These are phyloP conservation scores for Gossypium thurberi DNA, from an alignment of 345 rosid species.

Conservation along the genomic window DNA sequence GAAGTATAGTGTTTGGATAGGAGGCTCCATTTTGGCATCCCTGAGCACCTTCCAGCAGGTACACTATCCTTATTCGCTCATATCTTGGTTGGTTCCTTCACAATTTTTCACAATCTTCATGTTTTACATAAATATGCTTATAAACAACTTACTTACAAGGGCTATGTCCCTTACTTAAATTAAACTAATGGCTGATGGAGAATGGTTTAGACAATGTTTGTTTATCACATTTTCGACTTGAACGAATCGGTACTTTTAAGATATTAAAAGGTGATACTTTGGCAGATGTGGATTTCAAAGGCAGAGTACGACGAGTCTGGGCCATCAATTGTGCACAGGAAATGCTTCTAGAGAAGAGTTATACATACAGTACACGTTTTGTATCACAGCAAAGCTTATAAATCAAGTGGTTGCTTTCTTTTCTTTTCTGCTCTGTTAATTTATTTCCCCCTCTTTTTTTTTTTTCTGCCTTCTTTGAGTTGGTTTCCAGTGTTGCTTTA, in stretches of 20 bases:
- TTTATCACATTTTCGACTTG: too few species aligned
- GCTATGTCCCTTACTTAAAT: too few species aligned
- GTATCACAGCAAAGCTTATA: conserved; percentile 17
- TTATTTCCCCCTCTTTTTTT: background rate
- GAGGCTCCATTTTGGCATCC: conserved; percentile 75
- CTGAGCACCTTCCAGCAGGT: conserved; percentile 69
- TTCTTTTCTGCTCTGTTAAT: background rate
- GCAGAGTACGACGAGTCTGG: conserved; percentile 65
- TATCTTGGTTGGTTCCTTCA: background rate
- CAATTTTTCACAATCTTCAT: background rate
- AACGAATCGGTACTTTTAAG: background rate
- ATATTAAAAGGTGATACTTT: background rate
- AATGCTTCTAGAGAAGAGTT: conserved; percentile 44
- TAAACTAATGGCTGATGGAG: background rate
- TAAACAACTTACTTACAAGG: background rate
- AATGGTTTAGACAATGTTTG: background rate
- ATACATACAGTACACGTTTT: conserved; percentile 19
- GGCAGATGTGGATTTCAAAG: conserved; percentile 72
- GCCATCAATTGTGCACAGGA: conserved; percentile 65
- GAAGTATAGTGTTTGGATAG: conserved; percentile 51
- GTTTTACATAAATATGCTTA: conserved; percentile 1
- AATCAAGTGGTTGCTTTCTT: conserved; percentile 22
- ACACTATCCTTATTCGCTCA: background rate
- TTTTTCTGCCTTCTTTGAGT: background rate
- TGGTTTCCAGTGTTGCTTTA: conserved; percentile 17